A percentile compares a stretch with the other conserved stretches of the same genome.
phyloP scores from a whole-genome alignment of 2,329 filamentous ascomycete species.

The Diaporthe sp. region DNA sequence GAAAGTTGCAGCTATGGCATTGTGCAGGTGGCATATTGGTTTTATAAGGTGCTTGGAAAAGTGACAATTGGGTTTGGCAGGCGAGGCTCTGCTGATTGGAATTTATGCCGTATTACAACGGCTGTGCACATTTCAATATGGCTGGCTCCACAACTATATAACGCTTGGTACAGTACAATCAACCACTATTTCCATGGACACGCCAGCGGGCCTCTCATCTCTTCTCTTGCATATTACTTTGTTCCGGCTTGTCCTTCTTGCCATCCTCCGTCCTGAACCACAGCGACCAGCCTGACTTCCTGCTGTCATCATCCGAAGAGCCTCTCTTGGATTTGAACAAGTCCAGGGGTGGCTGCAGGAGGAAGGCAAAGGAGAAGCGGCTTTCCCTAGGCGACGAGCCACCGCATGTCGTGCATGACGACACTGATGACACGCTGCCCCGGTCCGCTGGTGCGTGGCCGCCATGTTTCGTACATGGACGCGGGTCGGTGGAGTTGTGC shows the following conservation, averaged over 20 bases:
- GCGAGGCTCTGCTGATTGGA: not conserved
- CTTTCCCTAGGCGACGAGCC: slow-evolving; percentile 5
- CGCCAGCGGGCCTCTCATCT: slow-evolving; percentile 16
- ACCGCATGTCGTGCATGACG: slow-evolving; percentile 20
- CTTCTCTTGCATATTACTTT: slow-evolving; percentile 1
- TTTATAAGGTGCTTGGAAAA: not conserved
- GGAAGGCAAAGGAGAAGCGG: slow-evolving; percentile 26
- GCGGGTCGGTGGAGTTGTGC: slow-evolving; percentile 32
- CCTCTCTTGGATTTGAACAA: slow-evolving; percentile 28
- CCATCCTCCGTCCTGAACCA: slow-evolving; percentile 30
- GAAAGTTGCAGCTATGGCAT: too few species aligned
- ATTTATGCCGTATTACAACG: not conserved
- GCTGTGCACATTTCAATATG: not conserved
- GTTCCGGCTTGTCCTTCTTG: not conserved
- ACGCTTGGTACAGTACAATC: not conserved
- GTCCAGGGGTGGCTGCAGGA: slow-evolving; percentile 30
- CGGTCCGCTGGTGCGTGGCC: slow-evolving; percentile 5
- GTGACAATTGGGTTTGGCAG: not conserved
- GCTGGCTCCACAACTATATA: not conserved
- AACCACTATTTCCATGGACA: slow-evolving; percentile 8
- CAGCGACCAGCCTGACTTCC: slow-evolving; percentile 28
- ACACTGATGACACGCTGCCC: slow-evolving; percentile 23
- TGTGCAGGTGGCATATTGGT: too few species aligned
- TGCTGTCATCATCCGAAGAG: slow-evolving; percentile 17
- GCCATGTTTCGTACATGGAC: slow-evolving; percentile 9